Conservation (phyloP, 345 rosid genomes). For the Lepidium didymum region DNA sequence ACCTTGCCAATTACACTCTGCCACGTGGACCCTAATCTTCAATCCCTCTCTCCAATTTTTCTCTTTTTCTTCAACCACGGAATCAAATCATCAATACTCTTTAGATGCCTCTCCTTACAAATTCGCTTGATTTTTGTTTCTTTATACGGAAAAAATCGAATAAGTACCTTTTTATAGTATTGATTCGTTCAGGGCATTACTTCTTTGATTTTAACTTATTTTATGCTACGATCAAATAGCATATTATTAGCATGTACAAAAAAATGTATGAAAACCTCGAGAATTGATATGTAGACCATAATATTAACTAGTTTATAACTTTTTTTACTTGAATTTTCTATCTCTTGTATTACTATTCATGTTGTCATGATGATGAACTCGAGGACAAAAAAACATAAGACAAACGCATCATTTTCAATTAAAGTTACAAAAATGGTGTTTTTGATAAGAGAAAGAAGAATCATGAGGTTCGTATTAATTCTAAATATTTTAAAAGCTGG, state of each 20-base stretch:
- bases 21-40: constrained; percentile 63
- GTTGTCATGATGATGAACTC: constrained; percentile 7
- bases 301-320: neutral
- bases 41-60: neutral
- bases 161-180: neutral
- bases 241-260: neutral
- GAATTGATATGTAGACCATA: neutral
- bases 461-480: constrained; percentile 4
- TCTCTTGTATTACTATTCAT: neutral
- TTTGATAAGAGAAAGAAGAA: neutral
- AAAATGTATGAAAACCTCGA: neutral
- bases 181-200: neutral
- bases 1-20: constrained; percentile 30
- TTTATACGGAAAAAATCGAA: constrained; percentile 2
- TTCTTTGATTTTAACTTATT: neutral
- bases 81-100: constrained; percentile 2
- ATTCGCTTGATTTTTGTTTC: constrained; percentile 2
- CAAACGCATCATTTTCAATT: constrained; percentile 20
- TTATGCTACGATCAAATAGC: neutral
- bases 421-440: neutral
- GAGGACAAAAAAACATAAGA: constrained; percentile 3
- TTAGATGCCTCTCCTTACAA: constrained; percentile 10
- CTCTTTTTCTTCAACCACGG: neutral
- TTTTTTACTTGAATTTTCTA: neutral
- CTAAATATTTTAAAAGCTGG: neutral